Percentiles rank a stretch among this genome's conserved stretches.
These are phyloP conservation scores for Pseudonitzschia multistriata DNA, from an alignment of 108 stramenopile species.

Conservation along the genomic window DNA sequence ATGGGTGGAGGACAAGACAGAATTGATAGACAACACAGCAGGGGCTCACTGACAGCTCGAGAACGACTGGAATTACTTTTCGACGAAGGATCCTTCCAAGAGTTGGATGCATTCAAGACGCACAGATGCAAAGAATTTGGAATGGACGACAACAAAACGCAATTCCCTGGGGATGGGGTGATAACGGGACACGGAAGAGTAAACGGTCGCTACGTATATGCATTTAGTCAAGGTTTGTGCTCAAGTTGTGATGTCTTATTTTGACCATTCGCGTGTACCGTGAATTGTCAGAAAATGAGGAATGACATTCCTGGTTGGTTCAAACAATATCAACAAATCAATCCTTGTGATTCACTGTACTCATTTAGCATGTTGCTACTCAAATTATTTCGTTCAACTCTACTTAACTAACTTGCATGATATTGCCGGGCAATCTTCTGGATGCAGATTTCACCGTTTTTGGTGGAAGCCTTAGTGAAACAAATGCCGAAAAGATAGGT, in stretches of 20 bases:
- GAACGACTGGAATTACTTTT: slow-evolving; percentile 92
- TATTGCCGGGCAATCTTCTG: no score
- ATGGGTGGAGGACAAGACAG: slow-evolving; percentile 87
- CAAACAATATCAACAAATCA: no score
- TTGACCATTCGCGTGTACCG: not conserved
- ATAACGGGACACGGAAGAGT: slow-evolving; percentile 71
- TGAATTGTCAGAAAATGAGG: not conserved
- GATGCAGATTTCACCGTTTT: slow-evolving; percentile 96
- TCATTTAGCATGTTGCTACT: not conserved
- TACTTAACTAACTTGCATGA: slow-evolving; percentile 66
- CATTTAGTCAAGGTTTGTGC: slow-evolving; percentile 65
- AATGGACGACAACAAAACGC: slow-evolving; percentile 67
- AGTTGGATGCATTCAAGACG: slow-evolving; percentile 92
- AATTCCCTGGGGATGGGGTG: slow-evolving; percentile 96
- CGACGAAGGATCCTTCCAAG: slow-evolving; percentile 88
- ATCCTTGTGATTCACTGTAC: no score
- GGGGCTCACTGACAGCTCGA: slow-evolving; percentile 97
- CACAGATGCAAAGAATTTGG: slow-evolving; percentile 98
- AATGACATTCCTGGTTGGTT: not conserved
- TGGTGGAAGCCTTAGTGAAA: slow-evolving; percentile 93
- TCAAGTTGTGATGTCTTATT: not conserved
- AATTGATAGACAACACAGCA: slow-evolving; percentile 85
- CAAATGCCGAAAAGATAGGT: slow-evolving; percentile 94
- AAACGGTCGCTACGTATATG: slow-evolving; percentile 83
- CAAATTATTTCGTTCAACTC: not conserved